Evolutionary conservation across 2,329 filamentous ascomycete genomes (phyloP).

Genomic region (Colletotrichum sp.): DNA sequence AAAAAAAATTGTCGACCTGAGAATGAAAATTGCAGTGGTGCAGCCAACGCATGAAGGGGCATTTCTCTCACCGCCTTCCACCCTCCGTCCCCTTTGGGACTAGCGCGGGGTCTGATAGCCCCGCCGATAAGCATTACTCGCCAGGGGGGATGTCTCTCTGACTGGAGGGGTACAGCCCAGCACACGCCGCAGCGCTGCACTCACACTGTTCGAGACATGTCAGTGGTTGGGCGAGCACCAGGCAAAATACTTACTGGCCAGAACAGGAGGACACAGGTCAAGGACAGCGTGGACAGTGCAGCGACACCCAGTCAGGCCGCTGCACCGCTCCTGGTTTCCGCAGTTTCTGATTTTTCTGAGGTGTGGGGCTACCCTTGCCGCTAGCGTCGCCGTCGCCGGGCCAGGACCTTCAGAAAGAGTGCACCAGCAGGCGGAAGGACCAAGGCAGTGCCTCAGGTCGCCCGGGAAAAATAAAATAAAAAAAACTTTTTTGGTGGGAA

Average conservation of each 20-base stretch:
- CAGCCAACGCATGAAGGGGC: slow-evolving; percentile 23
- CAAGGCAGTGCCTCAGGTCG: not conserved
- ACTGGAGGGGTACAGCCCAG: not conserved
- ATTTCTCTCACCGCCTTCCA: slow-evolving; percentile 31
- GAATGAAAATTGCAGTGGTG: not conserved
- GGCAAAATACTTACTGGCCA: not conserved
- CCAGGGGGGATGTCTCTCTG: slow-evolving; percentile 7
- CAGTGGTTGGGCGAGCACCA: not conserved
- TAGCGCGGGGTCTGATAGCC: slow-evolving; percentile 24
- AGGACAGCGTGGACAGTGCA: not conserved
- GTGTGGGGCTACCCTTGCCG: slow-evolving; percentile 19
- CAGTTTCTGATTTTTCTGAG: slow-evolving; percentile 20
- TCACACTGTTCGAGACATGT: not conserved
- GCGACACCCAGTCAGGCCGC: slow-evolving; percentile 22
- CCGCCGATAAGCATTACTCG: slow-evolving; percentile 30
- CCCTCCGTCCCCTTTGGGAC: slow-evolving; percentile 10
- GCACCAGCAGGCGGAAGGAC: not conserved
- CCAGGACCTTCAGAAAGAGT: not conserved
- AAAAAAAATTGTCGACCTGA: not conserved
- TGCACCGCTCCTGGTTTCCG: slow-evolving; percentile 18
- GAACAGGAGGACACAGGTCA: not conserved
- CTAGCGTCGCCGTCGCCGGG: slow-evolving; percentile 22
- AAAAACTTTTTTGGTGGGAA: slow-evolving; percentile 26
- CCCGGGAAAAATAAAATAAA: not conserved
- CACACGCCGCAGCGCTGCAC: not conserved